Base-by-base conservation (phyloP, 2,329 filamentous ascomycete species). In the Xylariaceae sp. region DNA sequence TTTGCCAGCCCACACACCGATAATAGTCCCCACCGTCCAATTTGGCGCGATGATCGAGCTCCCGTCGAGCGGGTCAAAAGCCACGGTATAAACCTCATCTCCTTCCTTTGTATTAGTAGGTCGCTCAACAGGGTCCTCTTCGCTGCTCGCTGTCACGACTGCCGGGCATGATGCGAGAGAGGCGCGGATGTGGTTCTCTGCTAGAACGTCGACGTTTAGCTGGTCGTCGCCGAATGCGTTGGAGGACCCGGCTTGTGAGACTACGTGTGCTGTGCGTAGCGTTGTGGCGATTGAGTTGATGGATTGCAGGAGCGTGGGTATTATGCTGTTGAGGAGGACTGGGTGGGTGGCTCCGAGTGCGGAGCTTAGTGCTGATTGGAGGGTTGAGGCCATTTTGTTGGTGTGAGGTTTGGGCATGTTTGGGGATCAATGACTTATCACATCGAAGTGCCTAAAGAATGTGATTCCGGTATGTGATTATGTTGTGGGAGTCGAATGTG, bases 31-130 rank as follows among this genome's bases (percentile, higher is more conserved):
- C 9, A 83, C 80, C 1, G 77, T 73, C 79, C 79, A 83, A 61
- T 82, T 82, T 1, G 80, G 73, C 0, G 72, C 77, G 41, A 83
- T 81, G 60, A 83, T 82, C 55, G 79, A 84, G 65, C 78, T 82
- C 11, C 83, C 83, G 58, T 86, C 83, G 0, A 86, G 74, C 0
- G 83, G 83, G 58, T 86, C 83, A 58, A 86, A 86, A 0, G 81
- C 82, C 9, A 84, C 67, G 0, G 81, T 78, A 66, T 86, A 86
- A 28, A 69, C 62, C 58, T 83, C 77, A 2, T 48, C 47, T 45
- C 16, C 36, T 12, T 12, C 28, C 2, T 10, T 12, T n/a, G 6
- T 9, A 16, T 51, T 18, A 1, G 50, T 22, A 42, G 40, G 33
- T 46, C 50, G 63, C 65, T 84, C 81, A 1, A 80, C 62, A 0